Evolutionary conservation across 2,329 filamentous ascomycete genomes (phyloP).

Genomic region (Aspergillus terreus): DNA sequence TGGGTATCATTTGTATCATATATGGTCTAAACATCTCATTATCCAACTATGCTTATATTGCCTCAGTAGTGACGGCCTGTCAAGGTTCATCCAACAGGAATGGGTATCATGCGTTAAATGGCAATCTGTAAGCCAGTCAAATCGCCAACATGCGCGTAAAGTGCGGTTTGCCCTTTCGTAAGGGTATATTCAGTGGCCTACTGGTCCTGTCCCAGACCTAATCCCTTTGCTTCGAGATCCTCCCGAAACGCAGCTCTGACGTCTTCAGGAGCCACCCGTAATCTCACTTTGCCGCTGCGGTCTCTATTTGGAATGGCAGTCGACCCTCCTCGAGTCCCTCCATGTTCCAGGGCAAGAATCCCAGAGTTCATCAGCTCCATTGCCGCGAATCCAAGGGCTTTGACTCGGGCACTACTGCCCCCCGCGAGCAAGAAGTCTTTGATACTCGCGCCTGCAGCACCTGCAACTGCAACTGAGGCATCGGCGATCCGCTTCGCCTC

Average conservation of each 20-base stretch:
- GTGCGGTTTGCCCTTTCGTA: neutral
- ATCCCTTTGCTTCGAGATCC: constrained; percentile 77
- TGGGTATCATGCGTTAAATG: neutral
- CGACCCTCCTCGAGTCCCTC: constrained; percentile 24
- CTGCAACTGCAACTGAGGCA: constrained; percentile 40
- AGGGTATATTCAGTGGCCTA: constrained; percentile 7
- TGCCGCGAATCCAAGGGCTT: constrained; percentile 67
- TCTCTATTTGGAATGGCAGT: constrained; percentile 61
- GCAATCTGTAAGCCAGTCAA: neutral
- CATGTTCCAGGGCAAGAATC: constrained; percentile 72
- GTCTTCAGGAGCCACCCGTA: constrained; percentile 87
- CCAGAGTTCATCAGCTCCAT: constrained; percentile 83
- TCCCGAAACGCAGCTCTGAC: constrained; percentile 82
- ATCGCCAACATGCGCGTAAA: neutral
- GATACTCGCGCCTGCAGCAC: constrained; percentile 55
- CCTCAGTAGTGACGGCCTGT: neutral
- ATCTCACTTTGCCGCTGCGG: constrained; percentile 77
- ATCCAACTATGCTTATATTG: neutral
- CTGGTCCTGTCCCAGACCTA: constrained; percentile 57
- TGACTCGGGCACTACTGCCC: constrained; percentile 44
- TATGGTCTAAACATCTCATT: neutral
- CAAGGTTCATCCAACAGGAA: neutral
- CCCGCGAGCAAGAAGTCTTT: constrained; percentile 56
- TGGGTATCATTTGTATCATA: neutral
- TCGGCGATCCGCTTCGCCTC: constrained; percentile 69